These are phyloP conservation scores for Biscogniauxia marginata DNA, from an alignment of 2,329 filamentous ascomycete species.

Conservation along the genomic window DNA sequence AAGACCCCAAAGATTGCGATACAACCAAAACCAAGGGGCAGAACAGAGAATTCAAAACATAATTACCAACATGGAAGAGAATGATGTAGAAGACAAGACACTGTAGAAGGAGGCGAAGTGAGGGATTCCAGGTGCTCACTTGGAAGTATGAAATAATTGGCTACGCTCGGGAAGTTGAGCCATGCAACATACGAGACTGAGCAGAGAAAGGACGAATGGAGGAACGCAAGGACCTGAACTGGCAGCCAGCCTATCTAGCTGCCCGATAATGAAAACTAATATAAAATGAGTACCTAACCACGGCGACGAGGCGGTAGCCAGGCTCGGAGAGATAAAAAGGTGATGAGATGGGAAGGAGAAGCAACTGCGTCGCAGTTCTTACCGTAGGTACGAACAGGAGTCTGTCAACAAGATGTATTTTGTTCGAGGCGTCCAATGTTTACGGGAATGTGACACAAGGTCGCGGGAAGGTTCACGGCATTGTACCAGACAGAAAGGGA, in stretches of 20 bases:
- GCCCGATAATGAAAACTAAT: not conserved
- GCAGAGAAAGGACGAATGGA: constrained; percentile 9
- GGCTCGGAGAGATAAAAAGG: not conserved
- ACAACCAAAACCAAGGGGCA: constrained; percentile 32
- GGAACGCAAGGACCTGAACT: not conserved
- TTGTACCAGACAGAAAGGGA: not conserved
- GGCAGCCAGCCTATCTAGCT: not conserved
- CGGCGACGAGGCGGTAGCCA: not conserved
- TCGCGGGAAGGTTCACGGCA: constrained; percentile 16
- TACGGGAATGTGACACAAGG: constrained; percentile 27
- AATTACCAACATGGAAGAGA: constrained; percentile 33
- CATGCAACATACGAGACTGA: constrained; percentile 9
- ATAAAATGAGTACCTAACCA: too few relatives aligned
- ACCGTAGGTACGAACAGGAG: too few relatives aligned
- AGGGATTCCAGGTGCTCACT: constrained; percentile 15
- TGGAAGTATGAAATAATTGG: constrained; percentile 16
- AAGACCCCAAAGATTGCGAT: constrained; percentile 40
- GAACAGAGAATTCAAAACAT: constrained; percentile 39
- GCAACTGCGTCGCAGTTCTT: not conserved
- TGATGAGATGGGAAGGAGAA: not conserved
- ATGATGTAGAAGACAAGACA: constrained; percentile 18
- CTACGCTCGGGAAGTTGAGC: constrained; percentile 19
- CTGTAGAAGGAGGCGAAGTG: constrained; percentile 2
- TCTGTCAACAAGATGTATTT: too few relatives aligned
- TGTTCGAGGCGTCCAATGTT: constrained; percentile 15